phyloP scores from a whole-genome alignment of 257 asterid genomes.

The Fraxinus americana region DNA sequence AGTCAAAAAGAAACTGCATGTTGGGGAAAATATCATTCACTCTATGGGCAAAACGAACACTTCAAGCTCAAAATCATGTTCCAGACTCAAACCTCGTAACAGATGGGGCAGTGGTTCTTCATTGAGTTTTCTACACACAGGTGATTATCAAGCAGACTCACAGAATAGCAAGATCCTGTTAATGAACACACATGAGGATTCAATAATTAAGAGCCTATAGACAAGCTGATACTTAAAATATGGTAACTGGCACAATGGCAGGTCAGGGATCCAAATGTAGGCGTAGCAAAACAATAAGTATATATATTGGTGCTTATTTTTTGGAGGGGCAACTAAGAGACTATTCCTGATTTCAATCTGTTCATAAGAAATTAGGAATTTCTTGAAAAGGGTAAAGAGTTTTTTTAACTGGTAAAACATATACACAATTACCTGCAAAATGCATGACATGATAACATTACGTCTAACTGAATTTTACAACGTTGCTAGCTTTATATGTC shows the following conservation, averaged over 20 bases:
- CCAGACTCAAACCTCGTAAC: conserved; percentile 72
- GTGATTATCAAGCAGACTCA: conserved; percentile 68
- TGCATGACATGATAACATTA: background rate
- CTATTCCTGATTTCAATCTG: background rate
- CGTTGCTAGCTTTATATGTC: background rate
- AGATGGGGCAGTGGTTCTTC: conserved; percentile 93
- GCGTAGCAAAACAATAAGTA: background rate
- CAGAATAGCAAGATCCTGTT: conserved; percentile 86
- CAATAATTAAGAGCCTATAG: conserved; percentile 10
- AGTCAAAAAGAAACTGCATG: conserved; percentile 88
- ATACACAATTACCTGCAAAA: background rate
- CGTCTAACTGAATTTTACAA: background rate
- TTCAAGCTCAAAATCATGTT: conserved; percentile 7
- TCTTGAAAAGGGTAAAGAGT: background rate
- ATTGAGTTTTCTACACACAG: conserved; percentile 81
- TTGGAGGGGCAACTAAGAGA: too few species aligned
- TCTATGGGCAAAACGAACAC: conserved; percentile 7
- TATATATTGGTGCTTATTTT: background rate
- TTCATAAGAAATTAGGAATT: background rate
- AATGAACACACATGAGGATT: conserved; percentile 10
- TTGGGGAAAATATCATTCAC: conserved; percentile 15
- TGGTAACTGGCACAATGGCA: background rate
- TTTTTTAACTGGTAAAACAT: background rate
- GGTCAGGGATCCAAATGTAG: background rate
- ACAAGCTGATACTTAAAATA: conserved; percentile 1